Evolutionary conservation across 768 basidiomycete species (phyloP), one percentile per base, ranked within the genome.

Genomic region (Boletus bicolor): DNA sequence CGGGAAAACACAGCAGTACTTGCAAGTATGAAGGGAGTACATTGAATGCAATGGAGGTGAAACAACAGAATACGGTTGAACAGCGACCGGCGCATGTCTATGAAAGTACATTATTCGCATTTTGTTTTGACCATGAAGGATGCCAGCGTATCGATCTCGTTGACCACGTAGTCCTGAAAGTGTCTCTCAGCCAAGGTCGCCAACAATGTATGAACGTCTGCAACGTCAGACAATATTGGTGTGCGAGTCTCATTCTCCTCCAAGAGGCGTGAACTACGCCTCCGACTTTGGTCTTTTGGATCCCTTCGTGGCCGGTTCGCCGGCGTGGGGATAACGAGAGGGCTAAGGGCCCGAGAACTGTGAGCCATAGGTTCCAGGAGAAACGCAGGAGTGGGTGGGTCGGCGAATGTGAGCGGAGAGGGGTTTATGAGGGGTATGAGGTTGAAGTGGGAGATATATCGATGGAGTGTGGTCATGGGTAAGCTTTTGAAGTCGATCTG

Each of bases 111-210:
- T 60, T 49, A 64, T 71, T 82, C 83, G 55, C 75, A 73, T 69
- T 82, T 84, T 7, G 71, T 79, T 70, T 86, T 88, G 48, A 91
- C 81, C 87, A 91, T 87, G 62, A 92, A 91, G 32, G 84, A 81
- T 19, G 88, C 87, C 39, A 92, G 74, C n/a, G 85, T 87, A 57
- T 92, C 91, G 45, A 89, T 84, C 70, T 93, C 91, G 69, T 86
- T 85, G 17, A 79, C 71, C 12, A 72, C 63, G 54, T 82, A 75
- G 38, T 86, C 83, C 54, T 81, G 76, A 68, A 90, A 92, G 70
- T 93, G 91, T 51, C 77, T 77, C 64, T 90, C 86, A 2, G 84
- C 89, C 39, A 93, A 78, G 8, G 75, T 72, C 3, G 90, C 90
- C 35, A 93, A 72, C 43, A 87, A 78, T 0, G 68, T 75, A 55